Base-by-base conservation (phyloP, 106 monocot genomes). In the Dioscorea dumetorum region DNA sequence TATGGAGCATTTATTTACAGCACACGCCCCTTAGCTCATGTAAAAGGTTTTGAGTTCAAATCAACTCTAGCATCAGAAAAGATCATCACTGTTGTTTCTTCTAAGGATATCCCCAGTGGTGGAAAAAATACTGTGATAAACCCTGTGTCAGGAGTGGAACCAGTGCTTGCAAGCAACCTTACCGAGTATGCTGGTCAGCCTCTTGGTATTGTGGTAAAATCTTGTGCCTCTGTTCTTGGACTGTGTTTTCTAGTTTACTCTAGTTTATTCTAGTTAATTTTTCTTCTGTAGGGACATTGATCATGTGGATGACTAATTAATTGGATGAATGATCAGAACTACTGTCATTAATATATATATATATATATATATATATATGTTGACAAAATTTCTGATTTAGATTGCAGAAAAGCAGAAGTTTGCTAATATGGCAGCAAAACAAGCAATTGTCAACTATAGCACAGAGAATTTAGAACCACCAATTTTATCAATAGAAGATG, bases 401-500 rank as follows among this genome's bases (percentile, higher is more conserved):
- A 58, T 91, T 79, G 82, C 87, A 74, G 80, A 80, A 61, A 77
- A 88, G 50, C 93, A 93, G 78, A 79, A 69, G 58, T 54, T 61
- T 48, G 93, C 93, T 1, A 78, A 78, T 72, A 71, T 79, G 48
- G 79, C 72, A 23, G 93, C 88, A 67, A 80, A 72, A 22, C 70
- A 82, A 68, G 93, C 86, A 69, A 58, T 70, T 60, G 53, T 68
- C n/a, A 21, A 70, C 41, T 70, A 70, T 49, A 48, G 32, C 2
- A 60, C 59, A 60, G 70, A 60, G n/a, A 63, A 35, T 60, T 60
- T 81, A 57, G 81, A 72, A 32, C 49, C 73, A 22, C 80, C 93
- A n/a, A 87, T 94, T 64, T 68, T 94, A 71, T 64, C 94, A 11
- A 72, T 90, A 11, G 87, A 94, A 73, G 90, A 94, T 19, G 94